phyloP scores from a whole-genome alignment of 2,329 filamentous ascomycete genomes.

The Neofusicoccum sp. region DNA sequence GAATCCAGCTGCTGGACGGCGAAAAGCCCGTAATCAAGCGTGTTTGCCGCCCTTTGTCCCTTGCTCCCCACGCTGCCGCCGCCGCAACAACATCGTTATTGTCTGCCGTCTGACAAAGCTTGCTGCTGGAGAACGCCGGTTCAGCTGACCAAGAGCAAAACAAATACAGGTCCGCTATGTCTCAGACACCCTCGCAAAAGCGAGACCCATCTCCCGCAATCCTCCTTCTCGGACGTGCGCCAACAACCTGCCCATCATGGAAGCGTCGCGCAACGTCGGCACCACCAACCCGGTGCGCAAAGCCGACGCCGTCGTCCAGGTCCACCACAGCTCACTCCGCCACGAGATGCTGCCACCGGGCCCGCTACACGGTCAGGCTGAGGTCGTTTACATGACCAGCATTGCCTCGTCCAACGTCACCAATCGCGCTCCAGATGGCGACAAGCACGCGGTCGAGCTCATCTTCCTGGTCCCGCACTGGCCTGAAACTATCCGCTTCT shows the following conservation, averaged over 20 bases:
- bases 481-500: neutral
- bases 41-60: neutral
- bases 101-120: neutral
- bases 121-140: neutral
- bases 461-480: neutral
- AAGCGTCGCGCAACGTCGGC: neutral
- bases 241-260: neutral
- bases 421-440: too few relatives aligned
- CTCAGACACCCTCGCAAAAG: neutral
- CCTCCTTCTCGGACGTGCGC: neutral
- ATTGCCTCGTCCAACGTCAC: neutral
- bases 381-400: slow-evolving; percentile 5
- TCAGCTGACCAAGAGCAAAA: neutral
- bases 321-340: slow-evolving; percentile 9
- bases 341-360: neutral
- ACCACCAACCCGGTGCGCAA: neutral
- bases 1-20: slow-evolving; percentile 2
- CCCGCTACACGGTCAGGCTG: slow-evolving; percentile 3
- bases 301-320: slow-evolving; percentile 6
- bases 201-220: neutral
- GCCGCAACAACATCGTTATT: too few relatives aligned
- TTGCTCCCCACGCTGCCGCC: neutral
- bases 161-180: slow-evolving; percentile 7
- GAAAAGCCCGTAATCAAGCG: slow-evolving; percentile 7
- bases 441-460: neutral